Conservation (phyloP, 83 land plant genomes). For the Diphasiastrum complanatum region DNA sequence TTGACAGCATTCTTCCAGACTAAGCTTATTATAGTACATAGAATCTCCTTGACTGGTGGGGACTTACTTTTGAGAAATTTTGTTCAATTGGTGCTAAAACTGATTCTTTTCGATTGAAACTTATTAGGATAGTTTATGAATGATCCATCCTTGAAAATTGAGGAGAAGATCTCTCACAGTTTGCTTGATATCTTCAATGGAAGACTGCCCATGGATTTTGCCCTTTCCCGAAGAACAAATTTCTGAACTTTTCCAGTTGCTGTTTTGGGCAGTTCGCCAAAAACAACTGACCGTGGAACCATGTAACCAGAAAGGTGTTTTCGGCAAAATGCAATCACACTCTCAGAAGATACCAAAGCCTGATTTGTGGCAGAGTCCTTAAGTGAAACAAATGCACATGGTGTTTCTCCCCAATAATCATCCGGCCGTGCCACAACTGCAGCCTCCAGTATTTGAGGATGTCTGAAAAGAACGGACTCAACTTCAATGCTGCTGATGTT, state of each 20-base stretch:
- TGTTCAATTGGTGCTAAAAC: no score
- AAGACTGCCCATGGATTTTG: constrained; percentile 60
- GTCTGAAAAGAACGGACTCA: constrained; percentile 58
- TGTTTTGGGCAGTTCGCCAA: constrained; percentile 73
- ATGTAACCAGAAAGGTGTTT: constrained; percentile 60
- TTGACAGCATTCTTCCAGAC: no score
- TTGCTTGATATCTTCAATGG: constrained; percentile 29
- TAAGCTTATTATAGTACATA: no score
- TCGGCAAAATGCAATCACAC: constrained; percentile 51
- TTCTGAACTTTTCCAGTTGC: constrained; percentile 78
- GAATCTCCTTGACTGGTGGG: no score
- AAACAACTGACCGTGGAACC: constrained; percentile 66
- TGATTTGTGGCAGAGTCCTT: constrained; percentile 25
- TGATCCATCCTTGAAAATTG: no score
- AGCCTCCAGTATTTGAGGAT: constrained; percentile 71
- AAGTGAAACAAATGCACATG: constrained; percentile 74
- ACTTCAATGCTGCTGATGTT: constrained; percentile 85
- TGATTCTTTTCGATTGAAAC: no score
- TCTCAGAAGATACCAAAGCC: constrained; percentile 21
- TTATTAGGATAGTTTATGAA: no score
- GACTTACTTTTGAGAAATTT: no score
- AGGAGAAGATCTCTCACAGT: constrained; percentile 25
- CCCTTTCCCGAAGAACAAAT: constrained; percentile 49
- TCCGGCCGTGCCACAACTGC: constrained; percentile 90
- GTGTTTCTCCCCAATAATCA: constrained; percentile 78